Evolutionary conservation across 345 rosid genomes (phyloP), one percentile per base, ranked within the genome.

Genomic region (Heritiera fomes): DNA sequence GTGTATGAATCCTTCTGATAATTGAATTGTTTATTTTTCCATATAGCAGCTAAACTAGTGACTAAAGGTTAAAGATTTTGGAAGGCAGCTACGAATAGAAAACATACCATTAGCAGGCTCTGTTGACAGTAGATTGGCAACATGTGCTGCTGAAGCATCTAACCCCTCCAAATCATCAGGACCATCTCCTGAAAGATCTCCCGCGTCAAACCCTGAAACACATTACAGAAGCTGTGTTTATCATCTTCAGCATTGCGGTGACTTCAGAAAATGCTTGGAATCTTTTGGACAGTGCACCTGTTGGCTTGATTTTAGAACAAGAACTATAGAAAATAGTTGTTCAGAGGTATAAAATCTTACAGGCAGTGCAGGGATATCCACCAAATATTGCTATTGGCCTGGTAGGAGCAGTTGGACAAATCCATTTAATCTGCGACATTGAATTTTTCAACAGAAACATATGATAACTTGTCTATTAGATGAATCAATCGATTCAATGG

Each of bases 371-470:
- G 38, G 91, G 93, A 73, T 88, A 85, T 80, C 97, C 97, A 53
- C 94, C 94, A 9, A 92, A 83, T 56, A 90, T 75, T 20, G 89
- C 85, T 72, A 92, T 85, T 66, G 95, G 93, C 77, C 88, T 88
- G 1, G 91, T 87, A 38, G 97, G 97, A 79, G 97, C 92, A 80
- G 97, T 92, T 45, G 97, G 97, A 72, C 97, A 92, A 77, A 92
- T 91, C 95, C 95, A 92, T 81, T 92, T 92, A 69, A 92, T 91
- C 95, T 92, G 86, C 59, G 45, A 78, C 60, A 40, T 32, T 1
- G 63, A 43, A 72, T 50, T 66, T 46, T 52, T 76, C 40, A 72
- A 59, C n/a, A 41, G 53, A 73, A 50, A 63, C 76, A 77, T 49
- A 47, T 47, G 2, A 58, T 46, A 43, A 63, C 50, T 46, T 77